These are phyloP conservation scores for Apiotrichum gracile DNA, from an alignment of 1,284 basidiomycete genomes.

Conservation along the genomic window DNA sequence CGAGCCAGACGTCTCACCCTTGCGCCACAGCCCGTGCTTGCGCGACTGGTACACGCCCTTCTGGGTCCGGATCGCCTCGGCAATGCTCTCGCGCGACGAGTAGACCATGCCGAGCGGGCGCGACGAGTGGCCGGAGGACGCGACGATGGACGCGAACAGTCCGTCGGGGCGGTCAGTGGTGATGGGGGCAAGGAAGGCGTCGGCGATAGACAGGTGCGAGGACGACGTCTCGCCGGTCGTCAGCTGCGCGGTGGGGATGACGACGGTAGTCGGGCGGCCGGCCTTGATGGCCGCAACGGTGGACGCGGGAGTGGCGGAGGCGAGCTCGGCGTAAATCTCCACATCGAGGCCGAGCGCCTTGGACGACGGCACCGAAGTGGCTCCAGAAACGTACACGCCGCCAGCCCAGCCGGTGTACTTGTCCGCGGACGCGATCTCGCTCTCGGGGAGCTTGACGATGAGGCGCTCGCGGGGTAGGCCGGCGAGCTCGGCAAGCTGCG, in stretches of 20 bases:
- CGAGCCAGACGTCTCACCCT: conserved; percentile 92
- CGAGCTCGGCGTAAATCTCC: conserved; percentile 56
- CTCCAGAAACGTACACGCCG: conserved; percentile 29
- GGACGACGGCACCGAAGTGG: conserved; percentile 52
- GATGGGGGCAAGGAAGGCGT: conserved; percentile 77
- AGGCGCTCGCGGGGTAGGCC: conserved; percentile 64
- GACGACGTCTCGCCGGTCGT: conserved; percentile 55
- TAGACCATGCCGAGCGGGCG: conserved; percentile 90
- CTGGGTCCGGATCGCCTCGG: conserved; percentile 79
- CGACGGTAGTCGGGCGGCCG: conserved; percentile 63
- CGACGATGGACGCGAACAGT: conserved; percentile 84
- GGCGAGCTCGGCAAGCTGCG: conserved; percentile 58
- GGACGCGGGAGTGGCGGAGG: conserved; percentile 46
- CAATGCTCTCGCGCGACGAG: conserved; percentile 84
- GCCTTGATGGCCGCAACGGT: conserved; percentile 58
- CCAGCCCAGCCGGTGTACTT: conserved; percentile 49
- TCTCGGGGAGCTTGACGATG: conserved; percentile 65
- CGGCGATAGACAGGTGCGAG: conserved; percentile 66
- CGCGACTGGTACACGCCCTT: conserved; percentile 95
- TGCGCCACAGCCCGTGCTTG: conserved; percentile 93
- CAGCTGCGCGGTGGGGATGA: conserved; percentile 67
- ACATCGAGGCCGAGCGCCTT: conserved; percentile 67
- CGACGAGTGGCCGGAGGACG: conserved; percentile 62
- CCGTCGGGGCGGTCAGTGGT: conserved; percentile 85
- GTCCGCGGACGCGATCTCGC: conserved; percentile 60